Base-by-base conservation (phyloP, 2,329 filamentous ascomycete species). In the Cryphonectria japonica region DNA sequence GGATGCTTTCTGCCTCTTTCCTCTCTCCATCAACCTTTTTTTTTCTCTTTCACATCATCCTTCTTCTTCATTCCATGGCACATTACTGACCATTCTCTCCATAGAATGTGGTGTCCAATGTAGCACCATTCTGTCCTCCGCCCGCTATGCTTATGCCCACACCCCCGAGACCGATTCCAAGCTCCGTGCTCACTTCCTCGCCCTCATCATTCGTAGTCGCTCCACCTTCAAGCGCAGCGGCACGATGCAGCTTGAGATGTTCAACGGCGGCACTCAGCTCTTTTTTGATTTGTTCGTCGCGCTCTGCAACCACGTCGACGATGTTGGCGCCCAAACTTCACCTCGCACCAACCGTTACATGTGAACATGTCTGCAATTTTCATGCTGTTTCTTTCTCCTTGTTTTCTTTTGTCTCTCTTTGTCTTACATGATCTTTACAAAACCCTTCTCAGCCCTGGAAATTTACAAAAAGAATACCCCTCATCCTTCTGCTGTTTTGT, bases 181-280 rank as follows among this genome's bases (percentile, higher is more conserved):
- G 81, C 86, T 97, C 68, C 88, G 95, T 71, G 94, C 94, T 34
- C 94, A 97, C 81, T 98, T 97, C 77, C 89, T 97, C 52, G 94
- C 95, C 26, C 89, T 97, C 78, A 97, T 97, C 82, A 97, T 97
- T 79, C 91, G 94, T 75, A 93, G 92, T 76, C 89, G 95, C 75
- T 88, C 89, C 78, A 97, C 93, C 2, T 97, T 98, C 83, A 97
- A 97, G 86, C 88, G 93, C 69, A 97, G 94, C 81, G 94, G 94
- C 69, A 97, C 94, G 3, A 97, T 97, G 94, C 95, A 97, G 82
- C 89, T 93, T 75, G 94, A 97, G 83, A 97, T 98, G 94, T 92
- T 92, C 80, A 89, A 89, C 73, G 95, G 95, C 39, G 93, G 93
- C 68, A 92, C 85, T 0, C 88, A 92, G 78, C 85, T 97, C 71